Percentiles rank a stretch among this genome's conserved stretches.
Evolutionary conservation across 1,139 yeast genomes (phyloP).

Genomic region (Geotrichum fermentans): DNA sequence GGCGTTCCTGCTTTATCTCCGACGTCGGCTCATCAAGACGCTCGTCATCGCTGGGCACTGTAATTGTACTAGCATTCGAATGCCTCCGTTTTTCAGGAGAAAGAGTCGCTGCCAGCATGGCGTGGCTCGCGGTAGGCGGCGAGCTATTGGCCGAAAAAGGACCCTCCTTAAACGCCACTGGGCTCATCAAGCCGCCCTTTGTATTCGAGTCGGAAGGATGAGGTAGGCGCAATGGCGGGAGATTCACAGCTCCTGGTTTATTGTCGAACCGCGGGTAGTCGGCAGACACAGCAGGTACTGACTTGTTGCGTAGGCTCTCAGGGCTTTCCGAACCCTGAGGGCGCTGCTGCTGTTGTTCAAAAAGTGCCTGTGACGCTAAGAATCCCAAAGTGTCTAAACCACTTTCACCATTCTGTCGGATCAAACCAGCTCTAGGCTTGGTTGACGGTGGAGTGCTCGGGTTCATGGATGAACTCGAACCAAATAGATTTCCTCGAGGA

Average conservation of each 20-base stretch:
- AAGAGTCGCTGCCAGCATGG: not conserved
- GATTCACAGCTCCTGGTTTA: not conserved
- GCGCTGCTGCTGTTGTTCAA: not conserved
- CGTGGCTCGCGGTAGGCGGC: not conserved
- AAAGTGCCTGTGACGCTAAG: conserved; percentile 12
- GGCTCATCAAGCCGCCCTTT: conserved; percentile 2
- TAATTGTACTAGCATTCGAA: conserved; percentile 37
- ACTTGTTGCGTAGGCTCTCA: not conserved
- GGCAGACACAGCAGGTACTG: not conserved
- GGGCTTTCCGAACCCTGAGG: conserved; percentile 4
- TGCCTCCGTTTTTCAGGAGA: conserved; percentile 27
- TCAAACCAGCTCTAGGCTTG: not conserved
- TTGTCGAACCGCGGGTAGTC: not conserved
- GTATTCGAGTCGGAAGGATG: not conserved
- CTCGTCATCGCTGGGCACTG: conserved; percentile 31
- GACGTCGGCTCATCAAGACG: not conserved
- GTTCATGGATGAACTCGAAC: not conserved
- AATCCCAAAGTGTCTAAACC: conserved; percentile 15
- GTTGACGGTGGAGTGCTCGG: conserved; percentile 1
- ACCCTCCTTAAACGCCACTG: conserved; percentile 8
- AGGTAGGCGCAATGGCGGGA: not conserved
- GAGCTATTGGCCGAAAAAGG: conserved; percentile 1
- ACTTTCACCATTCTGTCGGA: conserved; percentile 3
- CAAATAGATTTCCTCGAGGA: not conserved
- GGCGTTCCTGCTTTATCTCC: too few relatives aligned